Evolutionary conservation across 139 green algal species (phyloP).

Genomic region (Auxenochlorella pyrenoidosa): DNA sequence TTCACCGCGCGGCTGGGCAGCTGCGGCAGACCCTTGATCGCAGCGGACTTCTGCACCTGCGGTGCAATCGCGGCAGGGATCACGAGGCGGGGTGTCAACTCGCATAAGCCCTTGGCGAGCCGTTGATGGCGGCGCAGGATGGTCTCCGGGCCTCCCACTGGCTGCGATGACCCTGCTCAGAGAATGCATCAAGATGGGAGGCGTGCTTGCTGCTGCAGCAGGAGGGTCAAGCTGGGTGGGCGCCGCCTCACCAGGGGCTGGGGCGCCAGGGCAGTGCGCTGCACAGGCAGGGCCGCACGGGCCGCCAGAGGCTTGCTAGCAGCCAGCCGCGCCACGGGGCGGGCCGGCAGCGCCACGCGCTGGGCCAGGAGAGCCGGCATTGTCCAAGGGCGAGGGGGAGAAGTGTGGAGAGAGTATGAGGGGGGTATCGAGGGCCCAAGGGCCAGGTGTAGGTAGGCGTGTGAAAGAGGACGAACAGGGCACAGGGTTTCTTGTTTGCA

Average conservation of each 20-base stretch:
- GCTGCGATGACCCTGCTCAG: background rate
- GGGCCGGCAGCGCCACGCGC: background rate
- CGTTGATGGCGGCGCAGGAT: background rate
- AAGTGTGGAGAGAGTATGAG: no score
- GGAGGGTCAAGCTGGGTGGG: background rate
- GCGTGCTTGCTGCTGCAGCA: background rate
- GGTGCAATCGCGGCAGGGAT: background rate
- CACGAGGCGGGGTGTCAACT: background rate
- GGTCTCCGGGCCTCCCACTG: background rate
- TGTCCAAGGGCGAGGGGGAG: no score
- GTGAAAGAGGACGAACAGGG: no score
- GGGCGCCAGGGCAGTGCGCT: background rate
- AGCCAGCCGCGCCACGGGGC: background rate
- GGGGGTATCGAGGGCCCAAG: no score
- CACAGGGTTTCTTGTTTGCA: no score
- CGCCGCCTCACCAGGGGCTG: background rate
- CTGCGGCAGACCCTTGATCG: conserved; percentile 14
- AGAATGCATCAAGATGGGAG: background rate
- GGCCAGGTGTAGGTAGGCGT: no score
- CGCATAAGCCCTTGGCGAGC: background rate
- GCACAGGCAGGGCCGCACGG: background rate
- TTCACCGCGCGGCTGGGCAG: conserved; percentile 29
- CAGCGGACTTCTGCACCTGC: conserved; percentile 1
- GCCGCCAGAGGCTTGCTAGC: background rate
- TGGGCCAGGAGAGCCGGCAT: no score